Evolutionary conservation across 2,329 filamentous ascomycete species (phyloP), one percentile per base, ranked within the genome.

Genomic region (Sordariomycetes sp.): DNA sequence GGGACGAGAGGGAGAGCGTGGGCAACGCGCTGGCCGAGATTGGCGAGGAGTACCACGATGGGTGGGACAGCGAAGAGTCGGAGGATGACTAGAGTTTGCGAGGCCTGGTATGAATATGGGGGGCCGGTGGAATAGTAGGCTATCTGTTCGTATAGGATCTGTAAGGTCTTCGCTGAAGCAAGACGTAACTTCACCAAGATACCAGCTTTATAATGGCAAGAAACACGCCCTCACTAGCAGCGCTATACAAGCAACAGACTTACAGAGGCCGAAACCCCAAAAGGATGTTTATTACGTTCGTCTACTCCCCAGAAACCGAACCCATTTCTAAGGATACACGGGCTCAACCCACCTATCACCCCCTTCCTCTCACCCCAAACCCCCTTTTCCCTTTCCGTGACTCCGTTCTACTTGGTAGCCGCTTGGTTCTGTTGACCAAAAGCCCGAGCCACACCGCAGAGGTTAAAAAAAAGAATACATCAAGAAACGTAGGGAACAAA

Each of bases 21-120:
- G 82, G 84, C 53, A 94, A 96, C 67, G 85, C 88, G 14, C 76
- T 99, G 46, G 85, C 88, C 25, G 87, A 89, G 60, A 85, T 97
- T 65, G 87, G 88, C 1, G 92, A 96, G 66, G 89, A 89, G 60
- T 97, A 97, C 69, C 85, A 90, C 64, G 89, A 94, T 61, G 90
- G 90, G 1, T 96, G 90, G 89, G 85, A 84, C 14, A 90, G 87
- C 65, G 90, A 85, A 25, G 87, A 83, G 59, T 88, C 89, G 22
- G 85, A 90, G 59, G 86, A 90, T 55, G 76, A 81, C 34, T 54
- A 50, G 10, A 7, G 20, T 1, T 50, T 6, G 20, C 20, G n/a
- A 50, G 46, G 46, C 18, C 6, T 11, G 6, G 40, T 6, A n/a
- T 46, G 40, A n/a, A 14, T 46, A 18, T 3, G 37, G n/a, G 40